Conservation (phyloP, 345 rosid genomes). For the Lumnitzera littorea region DNA sequence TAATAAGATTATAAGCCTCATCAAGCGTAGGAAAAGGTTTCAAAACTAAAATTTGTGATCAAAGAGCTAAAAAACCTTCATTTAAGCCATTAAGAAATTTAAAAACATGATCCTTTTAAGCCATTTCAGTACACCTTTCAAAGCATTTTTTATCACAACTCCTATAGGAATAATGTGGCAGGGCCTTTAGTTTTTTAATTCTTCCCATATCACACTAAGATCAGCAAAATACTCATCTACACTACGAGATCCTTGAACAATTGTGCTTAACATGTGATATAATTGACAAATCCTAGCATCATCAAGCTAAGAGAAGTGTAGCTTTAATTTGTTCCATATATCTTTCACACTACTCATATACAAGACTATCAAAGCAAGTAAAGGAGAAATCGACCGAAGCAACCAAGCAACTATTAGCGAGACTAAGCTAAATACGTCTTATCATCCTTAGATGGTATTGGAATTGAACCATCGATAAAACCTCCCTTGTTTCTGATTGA, state of each 20-base stretch:
- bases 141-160: no score
- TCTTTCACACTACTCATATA: not conserved
- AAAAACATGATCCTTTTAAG: not conserved
- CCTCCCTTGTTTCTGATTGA: constrained; percentile 1
- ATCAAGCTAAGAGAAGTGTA: not conserved
- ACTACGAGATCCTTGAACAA: not conserved
- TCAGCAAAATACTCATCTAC: no score
- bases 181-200: no score
- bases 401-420: not conserved
- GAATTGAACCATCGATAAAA: not conserved
- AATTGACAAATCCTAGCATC: not conserved
- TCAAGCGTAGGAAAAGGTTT: not conserved
- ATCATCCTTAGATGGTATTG: not conserved
- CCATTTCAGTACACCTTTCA: not conserved
- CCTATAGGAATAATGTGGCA: no score
- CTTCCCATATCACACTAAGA: no score
- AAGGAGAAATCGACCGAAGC: not conserved
- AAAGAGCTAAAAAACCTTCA: not conserved
- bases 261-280: not conserved
- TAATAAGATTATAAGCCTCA: not conserved
- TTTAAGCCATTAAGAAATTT: constrained; percentile 1
- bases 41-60: not conserved
- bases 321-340: not conserved
- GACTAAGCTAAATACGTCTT: not conserved
- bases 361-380: not conserved